Evolutionary conservation across 1,139 yeast species (phyloP), one percentile per base, ranked within the genome.

Genomic region (Candida sp.): DNA sequence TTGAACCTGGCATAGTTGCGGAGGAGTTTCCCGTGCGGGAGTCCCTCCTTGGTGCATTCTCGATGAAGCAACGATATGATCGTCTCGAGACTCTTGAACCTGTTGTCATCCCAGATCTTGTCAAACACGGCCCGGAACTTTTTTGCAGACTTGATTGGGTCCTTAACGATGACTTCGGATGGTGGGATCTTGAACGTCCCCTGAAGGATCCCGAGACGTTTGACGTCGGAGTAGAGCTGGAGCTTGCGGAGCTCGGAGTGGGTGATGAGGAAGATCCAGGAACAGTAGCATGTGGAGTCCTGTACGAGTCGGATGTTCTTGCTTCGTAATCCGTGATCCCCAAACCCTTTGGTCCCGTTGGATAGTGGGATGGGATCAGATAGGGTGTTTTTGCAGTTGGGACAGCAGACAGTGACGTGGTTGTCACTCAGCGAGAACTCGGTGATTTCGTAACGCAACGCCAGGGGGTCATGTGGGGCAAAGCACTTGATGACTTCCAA

Each of bases 201-300:
- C 9, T 63, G 63, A 8, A 63, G 39, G 26, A 34, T 43, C n/a
- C 40, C 46, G 3, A 56, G 52, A 7, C 39, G 46, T 26, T 49
- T 48, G 44, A 41, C 35, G 43, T 68, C 72, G 12, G 64, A 56
- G 52, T 57, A 56, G 11, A 69, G 46, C 43, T 63, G 67, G 17
- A 71, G 53, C 25, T 57, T 61, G 9, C 66, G 49, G 25, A 67
- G 52, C 7, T 55, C 58, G 3, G 59, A 58, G 41, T 66, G 69
- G 35, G 55, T 57, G 23, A 59, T 48, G 2, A 49, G 41, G 5
- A 41, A 49, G 12, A 43, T 43, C 40, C 40, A 34, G 9, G 58
- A 54, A 22, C 46, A 25, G 8, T 46, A 47, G 38, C 48, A 44
- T 3, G 33, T 12, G 12, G 35, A 39, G 11, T 39, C 34, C 34